Conservation (phyloP, 257 asterid species). For the Eustoma russellianum region DNA sequence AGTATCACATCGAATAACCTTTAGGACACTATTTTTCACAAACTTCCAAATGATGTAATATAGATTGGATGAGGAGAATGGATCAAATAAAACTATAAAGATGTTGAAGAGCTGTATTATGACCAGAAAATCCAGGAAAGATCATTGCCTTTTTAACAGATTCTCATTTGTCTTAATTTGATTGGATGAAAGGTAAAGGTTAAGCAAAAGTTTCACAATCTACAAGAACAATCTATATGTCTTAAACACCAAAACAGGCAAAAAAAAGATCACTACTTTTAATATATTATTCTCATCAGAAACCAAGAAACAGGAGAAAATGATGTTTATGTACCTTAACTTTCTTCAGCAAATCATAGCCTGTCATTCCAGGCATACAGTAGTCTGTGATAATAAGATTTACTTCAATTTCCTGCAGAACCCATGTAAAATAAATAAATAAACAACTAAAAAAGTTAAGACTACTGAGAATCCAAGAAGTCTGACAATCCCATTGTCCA, state of each 20-base stretch:
- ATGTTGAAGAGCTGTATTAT: too few relatives aligned
- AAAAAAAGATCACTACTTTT: too few relatives aligned
- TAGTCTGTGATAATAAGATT: constrained; percentile 40
- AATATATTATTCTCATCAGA: too few relatives aligned
- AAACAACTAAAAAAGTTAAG: not conserved
- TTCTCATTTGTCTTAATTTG: constrained; percentile 38
- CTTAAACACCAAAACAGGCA: too few relatives aligned
- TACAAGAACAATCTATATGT: too few relatives aligned
- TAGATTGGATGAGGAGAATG: too few relatives aligned
- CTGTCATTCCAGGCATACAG: constrained; percentile 46
- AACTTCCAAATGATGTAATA: too few relatives aligned
- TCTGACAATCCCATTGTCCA: constrained; percentile 9
- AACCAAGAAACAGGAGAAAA: constrained; percentile 1
- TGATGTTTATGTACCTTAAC: constrained; percentile 26
- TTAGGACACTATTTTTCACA: too few relatives aligned
- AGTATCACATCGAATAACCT: too few relatives aligned
- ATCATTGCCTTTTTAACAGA: not conserved
- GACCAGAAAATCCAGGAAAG: too few relatives aligned
- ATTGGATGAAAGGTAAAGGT: constrained; percentile 22
- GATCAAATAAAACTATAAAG: too few relatives aligned
- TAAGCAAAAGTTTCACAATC: too few relatives aligned
- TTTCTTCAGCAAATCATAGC: constrained; percentile 43
- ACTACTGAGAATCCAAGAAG: not conserved
- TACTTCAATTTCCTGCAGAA: constrained; percentile 19
- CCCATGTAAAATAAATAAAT: not conserved